phyloP scores from a whole-genome alignment of 495 filamentous ascomycete genomes.

The Platismatia glauca region DNA sequence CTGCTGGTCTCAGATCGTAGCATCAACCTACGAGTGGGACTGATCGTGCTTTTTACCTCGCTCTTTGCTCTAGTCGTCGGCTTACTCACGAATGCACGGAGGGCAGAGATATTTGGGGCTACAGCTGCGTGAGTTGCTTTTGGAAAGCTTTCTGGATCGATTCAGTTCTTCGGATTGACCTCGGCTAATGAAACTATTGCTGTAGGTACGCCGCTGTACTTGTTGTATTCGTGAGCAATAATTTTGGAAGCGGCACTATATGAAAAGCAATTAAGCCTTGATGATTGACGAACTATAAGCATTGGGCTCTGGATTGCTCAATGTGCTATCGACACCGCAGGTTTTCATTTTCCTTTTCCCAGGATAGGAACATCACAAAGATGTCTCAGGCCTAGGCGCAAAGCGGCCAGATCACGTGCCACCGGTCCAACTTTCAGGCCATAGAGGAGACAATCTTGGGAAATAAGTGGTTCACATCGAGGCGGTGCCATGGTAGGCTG shows the following conservation, averaged over 20 bases:
- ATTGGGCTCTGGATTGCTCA: too few species aligned
- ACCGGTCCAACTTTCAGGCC: too few species aligned
- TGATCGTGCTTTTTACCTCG: constrained; percentile 6
- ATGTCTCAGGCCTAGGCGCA: too few species aligned
- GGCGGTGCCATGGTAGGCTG: too few species aligned
- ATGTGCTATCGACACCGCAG: too few species aligned
- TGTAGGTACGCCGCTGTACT: background rate
- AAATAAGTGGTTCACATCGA: too few species aligned
- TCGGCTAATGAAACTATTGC: background rate
- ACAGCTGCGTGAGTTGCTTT: constrained; percentile 23
- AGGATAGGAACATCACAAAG: too few species aligned
- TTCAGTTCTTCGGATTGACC: background rate
- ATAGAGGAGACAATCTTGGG: too few species aligned
- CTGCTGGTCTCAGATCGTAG: background rate
- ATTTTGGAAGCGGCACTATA: background rate
- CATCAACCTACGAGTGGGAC: background rate
- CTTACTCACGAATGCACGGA: constrained; percentile 25
- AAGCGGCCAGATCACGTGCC: too few species aligned
- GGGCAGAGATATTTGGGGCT: constrained; percentile 24
- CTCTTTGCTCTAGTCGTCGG: constrained; percentile 23
- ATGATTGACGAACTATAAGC: too few species aligned
- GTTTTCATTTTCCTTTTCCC: too few species aligned
- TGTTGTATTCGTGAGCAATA: background rate
- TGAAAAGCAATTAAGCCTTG: too few species aligned
- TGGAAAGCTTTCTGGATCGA: background rate